Evolutionary conservation across 148 eudicot species (phyloP), one percentile per base, ranked within the genome.

Genomic region (Pouteria glomerata): DNA sequence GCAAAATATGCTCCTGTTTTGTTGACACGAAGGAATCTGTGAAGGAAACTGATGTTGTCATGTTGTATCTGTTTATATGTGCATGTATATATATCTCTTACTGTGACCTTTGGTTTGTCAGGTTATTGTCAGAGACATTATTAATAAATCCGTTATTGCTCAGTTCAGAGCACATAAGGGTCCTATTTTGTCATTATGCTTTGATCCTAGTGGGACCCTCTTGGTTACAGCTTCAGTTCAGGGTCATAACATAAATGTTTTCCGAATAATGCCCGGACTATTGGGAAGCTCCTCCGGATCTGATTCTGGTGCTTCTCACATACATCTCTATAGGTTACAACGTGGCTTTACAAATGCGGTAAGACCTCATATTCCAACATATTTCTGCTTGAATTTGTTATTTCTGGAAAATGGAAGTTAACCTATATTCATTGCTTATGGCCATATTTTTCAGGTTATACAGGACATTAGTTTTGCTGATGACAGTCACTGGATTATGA

Each of bases 341-440:
- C 98, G 98, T 73, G 97, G 97, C 67, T 63, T 88, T 21, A 93
- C 93, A 26, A 82, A 84, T 74, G 98, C 98, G 57, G 98, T 93
- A 87, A 82, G 92, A 56, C 33, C 68, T 29, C 45, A 1, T 35
- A 34, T n/a, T 59, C 24, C 33, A 24, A 59, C 10, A 23, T 59
- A 18, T 63, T 58, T 76, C 16, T 30, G 50, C 31, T 78, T 70
- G 18, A 44, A 2, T 52, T 69, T 57, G 24, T 26, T 58, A 27
- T 57, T 67, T 33, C 41, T 30, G 18, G 60, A 13, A 41, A n/a
- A 18, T 60, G 26, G 48, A n/a, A 34, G 33, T 30, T 48, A 18
- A 12, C 63, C 60, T 26, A 45, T 63, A 30, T 50, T 56, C 59
- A 57, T 62, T 63, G 15, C 59, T 34, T 30, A 42, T 52, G 29